Evolutionary conservation across 225 moss, liverwort and hornwort genomes (phyloP).

Genomic region (Ulota crispa): DNA sequence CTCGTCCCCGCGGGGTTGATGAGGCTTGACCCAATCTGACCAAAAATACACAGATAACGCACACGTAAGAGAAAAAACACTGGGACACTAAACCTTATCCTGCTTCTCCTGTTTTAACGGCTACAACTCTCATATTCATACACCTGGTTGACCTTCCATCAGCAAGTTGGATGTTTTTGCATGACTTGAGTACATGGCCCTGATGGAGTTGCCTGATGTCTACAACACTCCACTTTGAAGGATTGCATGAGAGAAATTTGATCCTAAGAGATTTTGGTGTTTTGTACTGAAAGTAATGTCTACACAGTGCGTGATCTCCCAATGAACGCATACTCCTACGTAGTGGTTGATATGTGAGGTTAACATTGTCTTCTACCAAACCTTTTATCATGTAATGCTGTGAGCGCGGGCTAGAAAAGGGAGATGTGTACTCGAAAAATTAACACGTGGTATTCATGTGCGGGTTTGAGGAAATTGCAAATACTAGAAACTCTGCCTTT

Average conservation of each 20-base stretch:
- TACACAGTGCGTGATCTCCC: neutral
- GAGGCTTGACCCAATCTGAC: slow-evolving; percentile 56
- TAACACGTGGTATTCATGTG: neutral
- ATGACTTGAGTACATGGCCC: neutral
- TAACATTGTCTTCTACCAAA: neutral
- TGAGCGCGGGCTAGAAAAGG: neutral
- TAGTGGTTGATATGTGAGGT: neutral
- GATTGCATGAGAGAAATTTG: neutral
- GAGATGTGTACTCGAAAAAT: neutral
- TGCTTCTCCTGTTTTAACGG: too few species aligned
- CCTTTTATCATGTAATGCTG: neutral
- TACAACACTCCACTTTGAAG: neutral
- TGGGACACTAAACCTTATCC: too few species aligned
- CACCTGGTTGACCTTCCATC: neutral
- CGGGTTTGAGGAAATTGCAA: neutral
- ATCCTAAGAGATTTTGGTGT: neutral
- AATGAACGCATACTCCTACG: too few species aligned
- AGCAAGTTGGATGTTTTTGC: neutral
- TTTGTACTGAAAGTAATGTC: neutral
- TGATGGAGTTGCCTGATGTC: neutral
- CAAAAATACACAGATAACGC: neutral
- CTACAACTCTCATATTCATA: neutral
- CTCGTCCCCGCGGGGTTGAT: slow-evolving; percentile 60
- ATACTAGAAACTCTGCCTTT: neutral
- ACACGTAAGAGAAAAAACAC: too few species aligned